Base-by-base conservation (phyloP, 805 yeast species). In the Wickerhamiella kurtzmanii region DNA sequence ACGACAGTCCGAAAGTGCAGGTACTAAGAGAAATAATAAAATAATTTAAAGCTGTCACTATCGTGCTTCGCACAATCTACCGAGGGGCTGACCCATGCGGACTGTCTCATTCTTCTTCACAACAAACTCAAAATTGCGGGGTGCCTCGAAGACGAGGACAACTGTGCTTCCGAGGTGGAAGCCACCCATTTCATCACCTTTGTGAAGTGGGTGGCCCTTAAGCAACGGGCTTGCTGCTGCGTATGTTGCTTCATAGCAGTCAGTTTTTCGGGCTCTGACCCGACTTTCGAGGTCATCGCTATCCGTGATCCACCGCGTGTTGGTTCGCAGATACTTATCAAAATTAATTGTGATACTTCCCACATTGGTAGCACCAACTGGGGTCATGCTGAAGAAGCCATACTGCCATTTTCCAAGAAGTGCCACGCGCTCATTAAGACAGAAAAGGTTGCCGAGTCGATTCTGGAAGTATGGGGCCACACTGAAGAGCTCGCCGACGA, bases 321-420 rank as follows among this genome's bases (percentile, higher is more conserved):
- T 92, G 13, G 99, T 92, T 36, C 80, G 74, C 59, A 92, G 74
- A 58, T 84, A 88, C 65, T 81, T 80, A 65, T 92, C 99, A 59
- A 92, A 92, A 60, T 88, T 86, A 54, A 92, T 73, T 49, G 82
- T 79, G 54, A 92, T 92, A 57, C 94, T 82, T 4, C 99, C 99
- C 25, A 92, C 99, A 65, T 92, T 92, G 2, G 98, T 92, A 20
- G 99, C 99, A 13, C 99, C 99, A 11, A 92, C 98, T 0, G 99
- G 96, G 0, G 95, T 89, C 99, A 92, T 92, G 53, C 94, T 81
- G 68, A 92, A 92, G 58, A 92, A 92, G 0, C 99, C 99, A 62
- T 92, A 75, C 61, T 82, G 84, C 98, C 98, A 92, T 58, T 85
- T 79, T 1, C 99, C 99, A 48, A 92, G 72, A 44, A 92, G 67